Evolutionary conservation across 352 stramenopile species (phyloP), one percentile per base, ranked within the genome.

Genomic region (Proteromonas lacertae): DNA sequence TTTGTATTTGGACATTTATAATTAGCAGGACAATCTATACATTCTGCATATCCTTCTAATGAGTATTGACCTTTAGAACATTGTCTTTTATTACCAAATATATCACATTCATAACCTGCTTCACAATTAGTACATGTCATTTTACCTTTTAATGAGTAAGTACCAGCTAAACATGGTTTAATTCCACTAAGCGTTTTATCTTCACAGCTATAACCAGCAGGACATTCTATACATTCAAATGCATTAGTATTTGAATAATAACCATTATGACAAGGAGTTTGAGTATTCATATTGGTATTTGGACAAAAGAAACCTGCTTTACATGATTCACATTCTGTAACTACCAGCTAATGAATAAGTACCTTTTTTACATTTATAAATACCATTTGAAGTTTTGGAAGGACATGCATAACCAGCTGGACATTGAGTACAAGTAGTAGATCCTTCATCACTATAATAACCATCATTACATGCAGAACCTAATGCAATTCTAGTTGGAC

Each of bases 141-240:
- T 25, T 26, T 23, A 17, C 48, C 42, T 7, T 20, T 36, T 7
- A 26, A 16, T 4, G 42, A 35, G 29, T 43, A 51, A 16, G 35
- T 48, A 13, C 42, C 42, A 7, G 26, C 32, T 4, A 22, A 12
- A 25, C 32, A 32, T n/a, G 58, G n/a, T 8, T 24, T 14, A 13
- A 36, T 25, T 13, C 8, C 8, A 21, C 4, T 13, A 25, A 14
- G 5, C 4, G 31, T 4, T 24, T 16, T 7, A 4, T 39, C 28
- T 0, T 60, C 42, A 44, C 72, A 88, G 34, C 56, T 74, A 41
- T 56, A 74, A 0, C 72, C 72, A 0, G 58, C 59, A 1, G 68
- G 69, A 39, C 72, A 89, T 4, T 49, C 51, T 21, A 58, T 51
- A 23, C 46, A 53, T n/a, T 3, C 7, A 4, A 3, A 12, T 12